Base-by-base conservation (phyloP, 768 basidiomycete genomes). In the Boletus edulis region DNA sequence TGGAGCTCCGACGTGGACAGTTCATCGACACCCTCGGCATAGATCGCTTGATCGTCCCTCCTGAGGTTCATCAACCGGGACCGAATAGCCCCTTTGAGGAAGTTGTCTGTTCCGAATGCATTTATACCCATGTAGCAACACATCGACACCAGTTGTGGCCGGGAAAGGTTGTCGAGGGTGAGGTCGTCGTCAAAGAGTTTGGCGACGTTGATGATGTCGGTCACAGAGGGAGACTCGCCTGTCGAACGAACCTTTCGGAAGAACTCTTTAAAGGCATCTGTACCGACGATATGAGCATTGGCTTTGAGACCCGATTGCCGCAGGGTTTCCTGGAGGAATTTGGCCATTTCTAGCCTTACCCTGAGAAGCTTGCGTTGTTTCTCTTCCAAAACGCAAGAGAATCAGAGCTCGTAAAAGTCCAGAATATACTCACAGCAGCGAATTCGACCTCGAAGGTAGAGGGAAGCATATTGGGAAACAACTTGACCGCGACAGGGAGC, bases 401-500 rank as follows among this genome's bases (percentile, higher is more conserved):
- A 29, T 55, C 1, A 14, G n/a, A 13, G 17, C n/a, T n/a, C 12
- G 8, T 8, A n/a, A n/a, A 39, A 39, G 38, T 35, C 34, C 10
- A 17, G 7, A 38, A 32, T 12, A 3, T 20, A 75, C 84, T 58
- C 62, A 91, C 94, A 50, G 92, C 93, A 41, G 94, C 87, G 65
- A 87, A 97, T 72, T 96, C 95, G 77, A 98, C 96, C 69, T 98
- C 94, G 60, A 99, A 98, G 0, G 97, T 99, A 0, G 92, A 95
- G 0, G 97, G 97, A 6, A 99, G 83, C 94, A 98, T 98, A 72
- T 91, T 98, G 14, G 97, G 97, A 81, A 99, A 99, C 42, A 99
- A 74, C 71, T 96, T 97, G 61, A 99, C 80, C 0, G 94, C 95
- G 39, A 99, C 92, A 3, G 97, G 97, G 3, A 99, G 83, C 5